Evolutionary conservation across 164 flowering plant genomes (phyloP).

Genomic region (grape (Vitis vinifera)): ASM3070453v1 NC_081813.1:4379001-4379500

Average conservation of each 20-base stretch:
- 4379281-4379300: too few relatives aligned
- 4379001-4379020: background rate
- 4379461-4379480: too few relatives aligned
- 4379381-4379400: background rate
- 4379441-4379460: too few relatives aligned
- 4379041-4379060: background rate
- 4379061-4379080: background rate
- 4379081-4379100: background rate
- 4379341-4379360: background rate
- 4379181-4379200: conserved; percentile 96
- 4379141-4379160: conserved; percentile 82
- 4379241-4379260: background rate
- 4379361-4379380: background rate
- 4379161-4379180: conserved; percentile 96
- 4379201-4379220: conserved; percentile 65
- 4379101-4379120: conserved; percentile 1
- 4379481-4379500: too few relatives aligned
- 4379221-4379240: background rate
- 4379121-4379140: conserved; percentile 57
- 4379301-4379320: background rate
- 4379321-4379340: background rate
- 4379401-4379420: background rate
- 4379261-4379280: background rate
- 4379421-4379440: too few relatives aligned
- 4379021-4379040: background rate